phyloP scores from a whole-genome alignment of 306 rosid species.

The Canavalia gladiata region DNA sequence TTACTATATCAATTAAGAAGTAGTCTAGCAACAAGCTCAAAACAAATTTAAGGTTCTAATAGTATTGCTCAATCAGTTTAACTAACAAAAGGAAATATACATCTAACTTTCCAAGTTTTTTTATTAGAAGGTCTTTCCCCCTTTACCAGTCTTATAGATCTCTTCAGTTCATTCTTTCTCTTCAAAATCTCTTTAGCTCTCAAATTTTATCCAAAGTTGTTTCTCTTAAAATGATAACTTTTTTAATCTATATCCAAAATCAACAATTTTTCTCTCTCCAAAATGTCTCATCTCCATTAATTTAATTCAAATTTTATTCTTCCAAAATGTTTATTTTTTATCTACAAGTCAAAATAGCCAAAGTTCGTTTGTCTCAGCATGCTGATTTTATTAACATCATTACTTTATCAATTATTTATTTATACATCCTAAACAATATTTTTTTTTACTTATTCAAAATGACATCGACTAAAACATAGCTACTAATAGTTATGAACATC shows the following conservation, averaged over 20 bases:
- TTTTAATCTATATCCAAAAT: slow-evolving; percentile 13
- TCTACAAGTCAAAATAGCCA: background rate
- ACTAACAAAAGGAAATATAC: background rate
- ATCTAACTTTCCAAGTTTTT: background rate
- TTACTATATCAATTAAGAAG: background rate
- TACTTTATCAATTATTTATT: slow-evolving; percentile 16
- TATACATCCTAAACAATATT: slow-evolving; percentile 26
- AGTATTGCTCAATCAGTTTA: slow-evolving; percentile 12
- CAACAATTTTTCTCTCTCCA: background rate
- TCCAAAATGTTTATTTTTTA: slow-evolving; percentile 16
- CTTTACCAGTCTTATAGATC: slow-evolving; percentile 7
- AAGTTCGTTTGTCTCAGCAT: slow-evolving; percentile 5
- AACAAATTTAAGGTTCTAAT: background rate
- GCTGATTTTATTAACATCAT: slow-evolving; percentile 6
- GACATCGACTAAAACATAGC: slow-evolving; percentile 17
- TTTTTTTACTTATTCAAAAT: slow-evolving; percentile 21
- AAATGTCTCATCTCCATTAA: background rate
- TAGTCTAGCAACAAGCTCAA: background rate
- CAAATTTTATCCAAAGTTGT: background rate
- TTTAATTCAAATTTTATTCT: slow-evolving; percentile 1
- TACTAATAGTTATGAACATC: slow-evolving; percentile 14
- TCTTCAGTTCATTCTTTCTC: background rate
- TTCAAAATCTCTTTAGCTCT: background rate
- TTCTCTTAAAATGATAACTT: background rate
- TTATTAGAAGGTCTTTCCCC: background rate